Conservation (phyloP, 495 filamentous ascomycete species). For the Penicillium daleae region DNA sequence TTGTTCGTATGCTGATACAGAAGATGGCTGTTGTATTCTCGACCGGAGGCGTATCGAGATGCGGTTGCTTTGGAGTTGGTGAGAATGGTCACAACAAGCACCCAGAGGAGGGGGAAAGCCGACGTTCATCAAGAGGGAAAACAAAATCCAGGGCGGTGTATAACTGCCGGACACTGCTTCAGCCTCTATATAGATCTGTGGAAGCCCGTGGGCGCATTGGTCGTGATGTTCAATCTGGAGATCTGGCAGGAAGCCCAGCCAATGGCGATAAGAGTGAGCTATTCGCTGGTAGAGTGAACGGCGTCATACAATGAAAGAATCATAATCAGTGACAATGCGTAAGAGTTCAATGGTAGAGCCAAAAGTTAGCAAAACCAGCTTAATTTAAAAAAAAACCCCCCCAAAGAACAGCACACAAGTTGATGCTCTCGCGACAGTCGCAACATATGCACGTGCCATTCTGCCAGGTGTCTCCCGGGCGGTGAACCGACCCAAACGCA, state of each 20-base stretch:
- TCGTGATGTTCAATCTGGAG: conserved; percentile 12
- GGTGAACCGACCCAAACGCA: conserved; percentile 19
- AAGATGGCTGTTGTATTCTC: not conserved
- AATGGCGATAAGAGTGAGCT: conserved; percentile 8
- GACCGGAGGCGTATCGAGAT: not conserved
- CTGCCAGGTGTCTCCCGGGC: conserved; percentile 15
- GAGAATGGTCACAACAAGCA: no score
- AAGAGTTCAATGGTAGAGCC: not conserved
- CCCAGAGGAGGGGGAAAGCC: no score
- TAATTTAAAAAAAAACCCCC: not conserved
- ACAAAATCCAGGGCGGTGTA: not conserved
- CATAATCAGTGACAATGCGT: not conserved
- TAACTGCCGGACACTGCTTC: not conserved
- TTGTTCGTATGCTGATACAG: not conserved
- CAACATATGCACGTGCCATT: conserved; percentile 20
- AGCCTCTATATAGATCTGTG: not conserved
- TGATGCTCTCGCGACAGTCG: not conserved
- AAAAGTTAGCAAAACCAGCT: not conserved
- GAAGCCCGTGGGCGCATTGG: not conserved
- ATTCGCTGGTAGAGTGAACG: not conserved
- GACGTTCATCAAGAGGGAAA: not conserved
- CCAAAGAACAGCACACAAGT: not conserved
- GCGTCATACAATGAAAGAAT: not conserved
- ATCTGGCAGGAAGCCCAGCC: conserved; percentile 22
- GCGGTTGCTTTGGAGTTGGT: not conserved